Percentiles rank a stretch among this genome's conserved stretches.
Evolutionary conservation across 2,329 filamentous ascomycete species (phyloP).

Genomic region (Curvularia hawaiiensis): DNA sequence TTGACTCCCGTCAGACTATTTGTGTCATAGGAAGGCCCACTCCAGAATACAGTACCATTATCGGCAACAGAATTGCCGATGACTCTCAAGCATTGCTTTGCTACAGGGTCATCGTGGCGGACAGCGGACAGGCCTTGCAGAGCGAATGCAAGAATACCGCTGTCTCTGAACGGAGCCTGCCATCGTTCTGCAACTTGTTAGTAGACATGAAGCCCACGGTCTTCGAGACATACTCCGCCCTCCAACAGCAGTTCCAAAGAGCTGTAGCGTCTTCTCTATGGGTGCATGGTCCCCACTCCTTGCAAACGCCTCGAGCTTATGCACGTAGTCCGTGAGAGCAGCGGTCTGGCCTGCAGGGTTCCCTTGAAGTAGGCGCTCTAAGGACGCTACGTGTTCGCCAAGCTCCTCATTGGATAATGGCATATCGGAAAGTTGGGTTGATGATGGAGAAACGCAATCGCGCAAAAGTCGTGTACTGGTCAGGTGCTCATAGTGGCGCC

Average conservation of each 20-base stretch:
- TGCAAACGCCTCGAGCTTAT: conserved; percentile 21
- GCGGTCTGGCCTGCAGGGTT: conserved; percentile 22
- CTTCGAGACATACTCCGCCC: conserved; percentile 31
- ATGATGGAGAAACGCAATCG: conserved; percentile 9
- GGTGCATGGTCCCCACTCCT: conserved; percentile 14
- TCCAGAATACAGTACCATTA: conserved; percentile 32
- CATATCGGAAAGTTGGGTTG: conserved; percentile 20
- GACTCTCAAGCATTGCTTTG: conserved; percentile 44
- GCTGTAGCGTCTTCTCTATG: conserved; percentile 28
- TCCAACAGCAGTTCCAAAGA: conserved; percentile 43
- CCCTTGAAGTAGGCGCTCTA: conserved; percentile 25
- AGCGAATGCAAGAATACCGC: conserved; percentile 38
- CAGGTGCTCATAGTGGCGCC: conserved; percentile 18
- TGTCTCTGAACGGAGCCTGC: conserved; percentile 35
- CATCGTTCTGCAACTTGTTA: conserved; percentile 39
- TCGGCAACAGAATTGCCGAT: conserved; percentile 48
- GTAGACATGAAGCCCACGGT: conserved; percentile 6
- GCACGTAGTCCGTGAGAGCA: conserved; percentile 22
- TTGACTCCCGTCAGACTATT: conserved; percentile 28
- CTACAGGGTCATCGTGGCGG: conserved; percentile 22
- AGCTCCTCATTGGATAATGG: conserved; percentile 21
- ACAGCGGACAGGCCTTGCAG: conserved; percentile 32
- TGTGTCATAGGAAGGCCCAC: background rate
- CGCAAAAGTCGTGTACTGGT: conserved; percentile 10
- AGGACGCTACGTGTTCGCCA: conserved; percentile 22